Percentiles rank a stretch among this genome's conserved stretches.
Conservation (phyloP, 2,329 filamentous ascomycete genomes). For the Sordariomycetes sp. region DNA sequence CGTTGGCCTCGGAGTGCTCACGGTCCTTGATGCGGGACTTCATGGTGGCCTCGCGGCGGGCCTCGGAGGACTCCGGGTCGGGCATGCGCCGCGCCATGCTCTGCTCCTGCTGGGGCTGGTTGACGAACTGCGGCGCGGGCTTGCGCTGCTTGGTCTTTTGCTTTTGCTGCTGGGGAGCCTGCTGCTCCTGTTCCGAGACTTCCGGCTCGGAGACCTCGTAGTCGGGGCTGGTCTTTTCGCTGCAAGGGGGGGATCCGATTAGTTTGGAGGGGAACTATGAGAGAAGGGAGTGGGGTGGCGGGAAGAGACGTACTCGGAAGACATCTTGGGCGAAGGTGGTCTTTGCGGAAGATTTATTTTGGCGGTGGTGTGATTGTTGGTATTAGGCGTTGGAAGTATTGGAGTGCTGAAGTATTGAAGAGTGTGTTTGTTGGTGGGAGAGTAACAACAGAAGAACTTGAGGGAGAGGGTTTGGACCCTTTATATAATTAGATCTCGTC, state of each 20-base stretch:
- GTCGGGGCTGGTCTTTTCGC: neutral
- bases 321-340: neutral
- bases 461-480: neutral
- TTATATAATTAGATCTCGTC: neutral
- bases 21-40: constrained; percentile 5
- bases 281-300: neutral
- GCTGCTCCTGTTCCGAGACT: neutral
- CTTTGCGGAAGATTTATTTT: neutral
- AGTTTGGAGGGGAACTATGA: neutral
- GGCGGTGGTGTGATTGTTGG: neutral
- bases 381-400: too few relatives aligned
- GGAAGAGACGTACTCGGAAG: neutral
- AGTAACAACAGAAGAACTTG: neutral
- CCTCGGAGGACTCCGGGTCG: neutral
- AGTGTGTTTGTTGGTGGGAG: neutral
- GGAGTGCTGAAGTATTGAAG: neutral
- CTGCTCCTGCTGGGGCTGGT: neutral
- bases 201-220: neutral
- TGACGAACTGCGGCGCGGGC: neutral
- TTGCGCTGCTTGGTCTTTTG: neutral
- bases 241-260: neutral
- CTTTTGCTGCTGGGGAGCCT: neutral
- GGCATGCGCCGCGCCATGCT: neutral
- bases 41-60: neutral
- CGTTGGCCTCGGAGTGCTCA: neutral